These are phyloP conservation scores for Penicillium herquei DNA, from an alignment of 495 filamentous ascomycete genomes.

Conservation along the genomic window DNA sequence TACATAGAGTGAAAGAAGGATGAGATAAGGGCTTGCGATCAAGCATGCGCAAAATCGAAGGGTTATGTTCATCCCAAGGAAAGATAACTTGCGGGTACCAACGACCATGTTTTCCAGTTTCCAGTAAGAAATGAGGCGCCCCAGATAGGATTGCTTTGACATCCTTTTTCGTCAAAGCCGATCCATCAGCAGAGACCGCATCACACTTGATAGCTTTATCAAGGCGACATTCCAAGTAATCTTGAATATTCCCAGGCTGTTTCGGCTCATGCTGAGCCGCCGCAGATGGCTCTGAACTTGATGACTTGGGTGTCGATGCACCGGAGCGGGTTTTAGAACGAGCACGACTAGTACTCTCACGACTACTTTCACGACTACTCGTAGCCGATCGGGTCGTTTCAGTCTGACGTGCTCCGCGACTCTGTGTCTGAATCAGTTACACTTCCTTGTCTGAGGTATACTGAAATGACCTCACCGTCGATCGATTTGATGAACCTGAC, in stretches of 20 bases:
- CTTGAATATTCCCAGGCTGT: slow-evolving; percentile 32
- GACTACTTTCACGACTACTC: neutral
- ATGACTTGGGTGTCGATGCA: neutral
- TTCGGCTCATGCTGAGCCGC: slow-evolving; percentile 21
- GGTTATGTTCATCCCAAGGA: slow-evolving; percentile 63
- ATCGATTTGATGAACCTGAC: neutral
- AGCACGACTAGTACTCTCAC: neutral
- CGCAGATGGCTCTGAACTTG: slow-evolving; percentile 2
- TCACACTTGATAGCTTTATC: slow-evolving; percentile 5
- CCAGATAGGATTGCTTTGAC: slow-evolving; percentile 71
- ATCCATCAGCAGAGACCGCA: neutral
- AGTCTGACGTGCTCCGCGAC: too few relatives aligned
- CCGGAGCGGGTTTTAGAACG: neutral
- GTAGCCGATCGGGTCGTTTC: too few relatives aligned
- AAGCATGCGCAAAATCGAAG: slow-evolving; percentile 59
- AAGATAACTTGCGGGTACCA: slow-evolving; percentile 65
- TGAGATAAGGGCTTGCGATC: slow-evolving; percentile 53
- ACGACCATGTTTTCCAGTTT: slow-evolving; percentile 50
- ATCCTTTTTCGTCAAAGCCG: slow-evolving; percentile 53
- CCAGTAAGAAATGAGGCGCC: slow-evolving; percentile 68
- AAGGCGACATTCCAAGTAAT: slow-evolving; percentile 26
- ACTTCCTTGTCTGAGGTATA: neutral
- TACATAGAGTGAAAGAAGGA: slow-evolving; percentile 47
- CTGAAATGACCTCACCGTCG: neutral
- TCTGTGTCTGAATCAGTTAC: neutral